Evolutionary conservation across 1,284 basidiomycete species (phyloP), one percentile per base, ranked within the genome.

Genomic region (Rhodotorula sp.): DNA sequence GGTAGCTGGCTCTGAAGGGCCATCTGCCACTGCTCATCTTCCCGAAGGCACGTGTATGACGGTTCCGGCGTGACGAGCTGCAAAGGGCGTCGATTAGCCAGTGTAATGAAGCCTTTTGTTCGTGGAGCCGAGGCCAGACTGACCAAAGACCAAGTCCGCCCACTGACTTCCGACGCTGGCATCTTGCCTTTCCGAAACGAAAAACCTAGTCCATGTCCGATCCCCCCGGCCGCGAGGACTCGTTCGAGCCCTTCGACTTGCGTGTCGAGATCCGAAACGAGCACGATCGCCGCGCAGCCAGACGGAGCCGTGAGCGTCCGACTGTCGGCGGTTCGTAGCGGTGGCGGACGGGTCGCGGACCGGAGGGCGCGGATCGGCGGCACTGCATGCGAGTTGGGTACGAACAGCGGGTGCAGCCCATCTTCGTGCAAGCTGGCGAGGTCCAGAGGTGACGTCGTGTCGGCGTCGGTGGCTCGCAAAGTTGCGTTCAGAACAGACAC

Each of bases 161-260:
- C 81, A 76, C 46, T 69, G 62, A 24, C 77, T 77, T 82, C 72
- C 82, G 44, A 10, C 78, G 6, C 83, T 82, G 62, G 29, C 7
- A 83, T 83, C 60, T 80, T 77, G 76, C 90, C 68, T 26, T 45
- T 24, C 4, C 51, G n/a, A 7, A 4, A 8, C 44, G 42, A 62
- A 46, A 53, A 62, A 10, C 62, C 62, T 2, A 45, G 26, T 14
- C 62, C 62, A 20, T 46, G 44, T 3, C 62, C 62, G 29, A 85
- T 81, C 24, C 83, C 84, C 14, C 87, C 89, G 0, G 84, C 84
- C 60, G 82, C 82, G 70, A 87, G 88, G 57, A 91, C 83, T 4
- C 57, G 57, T 57, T 77, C 77, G 55, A 77, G 67, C 14, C 86
- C 86, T 73, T 89, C 87, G 17, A 91, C 81, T 6, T 86, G 86